Conservation (phyloP, 441 rosid species). For the Mallotus japonicus region DNA sequence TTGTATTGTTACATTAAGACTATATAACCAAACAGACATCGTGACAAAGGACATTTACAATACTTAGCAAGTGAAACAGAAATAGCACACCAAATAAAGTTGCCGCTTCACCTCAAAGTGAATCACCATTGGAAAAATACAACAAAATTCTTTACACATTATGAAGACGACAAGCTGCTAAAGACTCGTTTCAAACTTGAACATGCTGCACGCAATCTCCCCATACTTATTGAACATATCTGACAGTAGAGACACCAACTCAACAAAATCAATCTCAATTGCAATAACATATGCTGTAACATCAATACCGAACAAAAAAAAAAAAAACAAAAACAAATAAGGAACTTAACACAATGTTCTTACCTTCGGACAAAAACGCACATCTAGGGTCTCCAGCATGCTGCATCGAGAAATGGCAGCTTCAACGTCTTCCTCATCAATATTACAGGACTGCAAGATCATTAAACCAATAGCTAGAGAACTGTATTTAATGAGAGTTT, state of each 20-base stretch:
- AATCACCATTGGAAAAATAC: constrained; percentile 2
- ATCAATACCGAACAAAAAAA: background rate
- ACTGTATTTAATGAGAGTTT: background rate
- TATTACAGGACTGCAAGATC: constrained; percentile 64
- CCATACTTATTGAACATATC: constrained; percentile 77
- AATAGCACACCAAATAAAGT: constrained; percentile 20
- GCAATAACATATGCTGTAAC: background rate
- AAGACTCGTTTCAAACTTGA: constrained; percentile 88
- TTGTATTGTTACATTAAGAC: constrained; percentile 20
- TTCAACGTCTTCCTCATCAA: constrained; percentile 72
- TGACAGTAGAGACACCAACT: constrained; percentile 20
- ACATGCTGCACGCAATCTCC: constrained; percentile 57
- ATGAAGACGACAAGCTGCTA: constrained; percentile 47
- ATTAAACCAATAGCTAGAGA: constrained; percentile 11
- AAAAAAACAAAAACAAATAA: background rate
- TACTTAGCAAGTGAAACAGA: constrained; percentile 10
- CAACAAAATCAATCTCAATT: background rate
- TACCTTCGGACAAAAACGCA: constrained; percentile 92
- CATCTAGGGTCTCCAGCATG: constrained; percentile 88
- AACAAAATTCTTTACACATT: constrained; percentile 15
- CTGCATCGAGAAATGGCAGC: constrained; percentile 73
- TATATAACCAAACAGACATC: constrained; percentile 22
- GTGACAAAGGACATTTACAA: constrained; percentile 30
- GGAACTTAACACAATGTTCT: constrained; percentile 9
- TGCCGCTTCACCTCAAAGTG: constrained; percentile 12